Percentiles rank a stretch among this genome's conserved stretches.
phyloP scores from a whole-genome alignment of 1,139 yeast species.

The Lodderomyces margitis region DNA sequence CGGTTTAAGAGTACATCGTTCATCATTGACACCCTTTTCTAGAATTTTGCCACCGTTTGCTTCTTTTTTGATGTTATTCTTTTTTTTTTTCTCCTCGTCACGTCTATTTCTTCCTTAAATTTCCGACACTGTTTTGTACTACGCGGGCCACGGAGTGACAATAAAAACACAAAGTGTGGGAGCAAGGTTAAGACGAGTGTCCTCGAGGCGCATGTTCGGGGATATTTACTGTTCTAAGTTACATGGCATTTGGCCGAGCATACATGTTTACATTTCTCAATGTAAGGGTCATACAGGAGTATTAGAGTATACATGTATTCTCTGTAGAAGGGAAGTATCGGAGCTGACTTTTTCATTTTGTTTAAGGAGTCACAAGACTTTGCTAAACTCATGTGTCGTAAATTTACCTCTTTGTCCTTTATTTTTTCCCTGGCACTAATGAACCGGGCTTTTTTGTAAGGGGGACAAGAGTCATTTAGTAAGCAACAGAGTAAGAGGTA shows the following conservation, averaged over 20 bases:
- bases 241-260: neutral
- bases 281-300: too few relatives aligned
- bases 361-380: slow-evolving; percentile 1
- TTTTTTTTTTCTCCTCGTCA: too few relatives aligned
- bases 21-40: too few relatives aligned
- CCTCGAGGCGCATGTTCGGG: neutral
- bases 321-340: too few relatives aligned
- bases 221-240: neutral
- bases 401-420: neutral
- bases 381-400: neutral
- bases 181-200: neutral
- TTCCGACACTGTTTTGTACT: neutral
- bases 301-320: too few relatives aligned
- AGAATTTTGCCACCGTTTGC: too few relatives aligned
- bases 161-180: neutral
- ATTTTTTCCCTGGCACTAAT: neutral
- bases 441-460: neutral
- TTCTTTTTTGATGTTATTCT: neutral
- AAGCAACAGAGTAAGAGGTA: too few relatives aligned
- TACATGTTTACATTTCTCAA: too few relatives aligned
- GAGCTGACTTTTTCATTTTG: too few relatives aligned
- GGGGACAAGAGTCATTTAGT: too few relatives aligned
- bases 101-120: neutral
- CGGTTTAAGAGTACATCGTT: too few relatives aligned
- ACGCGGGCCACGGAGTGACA: neutral